Evolutionary conservation across 2,329 filamentous ascomycete genomes (phyloP), one percentile per base, ranked within the genome.

Genomic region (Xenosphaeropsis pyriputrescens): DNA sequence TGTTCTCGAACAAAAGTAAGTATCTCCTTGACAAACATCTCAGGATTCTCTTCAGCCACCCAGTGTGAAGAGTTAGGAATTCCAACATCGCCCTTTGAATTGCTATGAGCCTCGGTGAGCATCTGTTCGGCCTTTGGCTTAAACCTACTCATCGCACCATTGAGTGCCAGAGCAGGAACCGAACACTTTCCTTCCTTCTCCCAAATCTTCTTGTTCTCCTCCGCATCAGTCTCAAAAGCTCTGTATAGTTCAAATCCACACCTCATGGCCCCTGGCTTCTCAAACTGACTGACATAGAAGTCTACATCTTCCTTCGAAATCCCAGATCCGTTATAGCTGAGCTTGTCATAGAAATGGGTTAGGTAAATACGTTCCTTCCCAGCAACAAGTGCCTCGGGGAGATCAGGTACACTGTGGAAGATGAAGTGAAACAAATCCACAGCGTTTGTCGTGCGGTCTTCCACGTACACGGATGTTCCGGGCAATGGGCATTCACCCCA

Each of bases 401-500:
- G 49, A 41, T 64, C 59, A 2, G 49, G 50, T 6, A 59, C 48
- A 30, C 37, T 39, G 37, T 65, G 60, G 46, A 65, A 64, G 26
- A 53, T 50, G 49, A 65, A 65, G 43, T 64, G 60, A 34, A 40
- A 40, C 9, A 39, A 38, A 13, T 42, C 35, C n/a, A 43, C 39
- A 7, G 45, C 40, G 33, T 44, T 31, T 13, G 39, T 44, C 7
- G 39, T 41, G 9, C 40, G 39, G 11, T 60, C 49, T 9, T 26
- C 22, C 12, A 26, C 22, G 40, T 57, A 57, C 2, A 46, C 38
- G 1, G 41, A 44, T 0, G 57, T 56, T 17, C 59, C 55, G 0
- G 62, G 61, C 1, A 65, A 49, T 1, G 59, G 60, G 40, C 57
- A 62, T 44, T 65, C 61, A 12, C 59, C 61, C 58, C 57, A 63